Evolutionary conservation across 2,329 filamentous ascomycete genomes (phyloP).

Genomic region (Claviceps maximensis): DNA sequence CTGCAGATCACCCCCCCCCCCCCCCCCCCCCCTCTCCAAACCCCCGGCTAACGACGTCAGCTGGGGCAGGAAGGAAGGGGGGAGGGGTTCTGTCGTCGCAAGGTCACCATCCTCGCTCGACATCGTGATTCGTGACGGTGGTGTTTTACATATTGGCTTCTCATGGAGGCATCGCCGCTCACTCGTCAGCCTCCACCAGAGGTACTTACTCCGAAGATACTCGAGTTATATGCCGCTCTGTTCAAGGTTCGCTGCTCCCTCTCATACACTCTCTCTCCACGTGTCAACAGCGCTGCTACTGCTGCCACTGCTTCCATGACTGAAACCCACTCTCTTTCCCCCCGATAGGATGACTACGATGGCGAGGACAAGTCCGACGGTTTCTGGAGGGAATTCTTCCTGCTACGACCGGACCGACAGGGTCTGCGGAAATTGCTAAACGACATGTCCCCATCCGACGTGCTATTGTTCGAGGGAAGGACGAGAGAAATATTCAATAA

Average conservation of each 20-base stretch:
- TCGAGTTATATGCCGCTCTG: constrained; percentile 73
- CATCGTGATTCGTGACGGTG: neutral
- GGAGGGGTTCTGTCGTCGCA: neutral
- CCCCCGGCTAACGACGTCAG: neutral
- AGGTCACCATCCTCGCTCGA: neutral
- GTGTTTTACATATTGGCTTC: constrained; percentile 2
- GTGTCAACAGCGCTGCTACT: constrained; percentile 5
- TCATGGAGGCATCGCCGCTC: constrained; percentile 82
- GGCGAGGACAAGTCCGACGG: constrained; percentile 65
- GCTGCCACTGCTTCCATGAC: constrained; percentile 15
- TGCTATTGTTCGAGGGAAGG: constrained; percentile 64
- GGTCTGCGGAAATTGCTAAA: constrained; percentile 57
- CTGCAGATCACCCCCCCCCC: neutral
- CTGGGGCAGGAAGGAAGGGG: too few relatives aligned
- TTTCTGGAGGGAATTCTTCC: constrained; percentile 94
- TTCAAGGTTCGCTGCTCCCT: constrained; percentile 47
- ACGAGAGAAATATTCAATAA: constrained; percentile 67
- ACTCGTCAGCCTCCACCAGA: constrained; percentile 85
- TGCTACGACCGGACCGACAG: constrained; percentile 65
- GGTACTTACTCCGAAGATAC: constrained; percentile 87
- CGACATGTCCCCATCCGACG: constrained; percentile 56
- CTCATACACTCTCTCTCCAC: constrained; percentile 1
- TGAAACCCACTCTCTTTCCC: constrained; percentile 13
- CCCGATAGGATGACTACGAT: constrained; percentile 41
- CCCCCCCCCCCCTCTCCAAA: neutral